These are phyloP conservation scores for Thuidium tamariscinum DNA, from an alignment of 225 moss, liverwort and hornwort species.

Conservation along the genomic window DNA sequence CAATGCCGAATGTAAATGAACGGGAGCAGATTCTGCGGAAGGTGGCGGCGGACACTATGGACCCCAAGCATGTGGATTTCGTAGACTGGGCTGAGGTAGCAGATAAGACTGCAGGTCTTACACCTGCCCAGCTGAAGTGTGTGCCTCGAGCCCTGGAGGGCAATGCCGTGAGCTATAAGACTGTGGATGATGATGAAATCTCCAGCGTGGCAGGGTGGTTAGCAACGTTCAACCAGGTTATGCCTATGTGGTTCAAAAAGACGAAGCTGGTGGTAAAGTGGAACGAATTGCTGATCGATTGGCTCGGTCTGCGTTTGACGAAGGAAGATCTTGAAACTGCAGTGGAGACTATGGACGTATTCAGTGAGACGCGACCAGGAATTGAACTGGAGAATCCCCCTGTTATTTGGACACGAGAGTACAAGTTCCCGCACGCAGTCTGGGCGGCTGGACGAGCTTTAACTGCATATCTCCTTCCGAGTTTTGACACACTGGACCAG, in stretches of 20 bases:
- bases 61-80: conserved; percentile 43
- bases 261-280: conserved; percentile 62
- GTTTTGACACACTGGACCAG: conserved; percentile 31
- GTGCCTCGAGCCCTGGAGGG: conserved; percentile 81
- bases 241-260: conserved; percentile 79
- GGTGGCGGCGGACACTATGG: conserved; percentile 73
- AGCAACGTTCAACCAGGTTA: conserved; percentile 50
- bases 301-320: conserved; percentile 75
- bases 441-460: conserved; percentile 95
- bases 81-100: conserved; percentile 92
- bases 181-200: conserved; percentile 79
- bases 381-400: conserved; percentile 66
- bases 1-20: conserved; percentile 75
- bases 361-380: conserved; percentile 61
- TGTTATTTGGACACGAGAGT: conserved; percentile 78
- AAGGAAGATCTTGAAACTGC: conserved; percentile 77
- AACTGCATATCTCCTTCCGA: conserved; percentile 70
- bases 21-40: conserved; percentile 91
- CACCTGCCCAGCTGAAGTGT: conserved; percentile 88
- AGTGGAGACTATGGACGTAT: conserved; percentile 92
- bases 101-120: conserved; percentile 91
- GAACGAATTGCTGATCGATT: conserved; percentile 65
- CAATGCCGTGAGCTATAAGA: conserved; percentile 74
- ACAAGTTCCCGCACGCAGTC: conserved; percentile 90
- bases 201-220: conserved; percentile 70